phyloP scores from a whole-genome alignment of 2,329 filamentous ascomycete genomes.

The Colletotrichum noveboracense region DNA sequence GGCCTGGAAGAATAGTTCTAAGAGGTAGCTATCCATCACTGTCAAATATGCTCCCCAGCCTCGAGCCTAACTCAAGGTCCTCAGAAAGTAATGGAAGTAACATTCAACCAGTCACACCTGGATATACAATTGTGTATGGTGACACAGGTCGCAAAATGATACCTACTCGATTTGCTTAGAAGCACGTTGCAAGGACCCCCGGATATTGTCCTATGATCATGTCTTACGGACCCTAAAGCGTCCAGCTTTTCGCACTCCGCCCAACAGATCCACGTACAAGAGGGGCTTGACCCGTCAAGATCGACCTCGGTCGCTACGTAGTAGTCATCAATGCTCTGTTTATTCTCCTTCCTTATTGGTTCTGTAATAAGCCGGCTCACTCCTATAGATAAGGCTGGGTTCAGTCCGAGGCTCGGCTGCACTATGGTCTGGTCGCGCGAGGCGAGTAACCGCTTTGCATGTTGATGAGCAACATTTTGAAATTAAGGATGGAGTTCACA shows the following conservation, averaged over 20 bases:
- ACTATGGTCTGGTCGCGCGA: accelerated
- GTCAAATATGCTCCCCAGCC: accelerated
- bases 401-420: too few relatives aligned
- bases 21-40: accelerated
- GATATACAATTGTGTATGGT: accelerated
- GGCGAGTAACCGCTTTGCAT: accelerated
- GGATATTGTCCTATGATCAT: background rate
- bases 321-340: background rate
- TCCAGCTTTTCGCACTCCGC: accelerated
- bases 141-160: accelerated
- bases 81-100: background rate
- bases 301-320: accelerated
- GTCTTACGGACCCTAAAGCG: background rate
- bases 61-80: accelerated
- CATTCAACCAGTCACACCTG: background rate
- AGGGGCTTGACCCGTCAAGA: accelerated
- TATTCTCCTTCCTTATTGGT: background rate
- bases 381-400: too few relatives aligned
- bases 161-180: background rate
- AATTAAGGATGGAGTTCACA: background rate
- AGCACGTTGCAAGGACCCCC: too few relatives aligned
- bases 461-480: background rate
- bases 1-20: background rate
- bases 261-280: background rate
- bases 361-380: accelerated